Conservation (phyloP, 129 eudicot genomes). For the Helianthus annuus region HanXRQr2.0-SUNRISE NC_035435.2:146214456-146214955, state of each 20-base stretch:
- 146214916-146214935: too few relatives aligned
- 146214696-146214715: too few relatives aligned
- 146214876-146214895: too few relatives aligned
- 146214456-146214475: conserved; percentile 26
- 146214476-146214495: conserved; percentile 6
- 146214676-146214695: background rate
- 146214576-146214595: conserved; percentile 23
- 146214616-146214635: background rate
- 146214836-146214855: too few relatives aligned
- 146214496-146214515: background rate
- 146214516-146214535: background rate
- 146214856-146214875: too few relatives aligned
- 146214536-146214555: conserved; percentile 5
- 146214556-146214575: conserved; percentile 18
- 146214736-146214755: too few relatives aligned
- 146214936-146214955: too few relatives aligned
- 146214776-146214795: too few relatives aligned
- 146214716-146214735: background rate
- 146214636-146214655: background rate
- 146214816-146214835: too few relatives aligned
- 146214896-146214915: too few relatives aligned
- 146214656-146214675: background rate
- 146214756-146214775: too few relatives aligned
- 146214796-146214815: too few relatives aligned
- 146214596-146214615: conserved; percentile 10